Conservation (phyloP, 441 rosid genomes). For the Corymbia citriodora region DNA sequence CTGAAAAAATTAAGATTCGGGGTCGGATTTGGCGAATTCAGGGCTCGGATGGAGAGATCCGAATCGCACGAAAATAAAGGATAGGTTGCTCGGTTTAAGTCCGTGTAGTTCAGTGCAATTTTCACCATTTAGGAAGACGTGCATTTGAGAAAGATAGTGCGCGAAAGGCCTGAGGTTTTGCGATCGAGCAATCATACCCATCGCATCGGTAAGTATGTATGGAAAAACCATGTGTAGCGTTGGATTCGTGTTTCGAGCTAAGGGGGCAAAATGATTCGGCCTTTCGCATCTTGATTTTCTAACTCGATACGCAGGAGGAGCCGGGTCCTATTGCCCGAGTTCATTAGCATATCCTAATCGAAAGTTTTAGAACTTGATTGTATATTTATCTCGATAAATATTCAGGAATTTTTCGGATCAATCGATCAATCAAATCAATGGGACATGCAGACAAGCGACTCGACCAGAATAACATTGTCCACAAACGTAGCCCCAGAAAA, state of each 20-base stretch:
- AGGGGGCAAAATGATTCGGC: not conserved
- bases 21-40: not conserved
- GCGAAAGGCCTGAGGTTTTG: not conserved
- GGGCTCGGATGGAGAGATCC: not conserved
- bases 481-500: not conserved
- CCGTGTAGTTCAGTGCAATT: not conserved
- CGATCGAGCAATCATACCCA: not conserved
- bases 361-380: accelerated
- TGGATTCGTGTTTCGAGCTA: not conserved
- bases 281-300: not conserved
- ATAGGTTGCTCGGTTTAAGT: not conserved
- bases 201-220: not conserved
- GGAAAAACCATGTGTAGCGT: not conserved
- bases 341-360: not conserved
- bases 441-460: not conserved
- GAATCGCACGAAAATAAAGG: not conserved
- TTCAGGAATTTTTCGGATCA: accelerated
- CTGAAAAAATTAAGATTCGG: not conserved
- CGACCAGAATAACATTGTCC: not conserved
- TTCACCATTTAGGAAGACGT: not conserved
- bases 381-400: not conserved
- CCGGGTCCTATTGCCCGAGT: not conserved
- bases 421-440: accelerated
- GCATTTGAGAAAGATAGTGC: not conserved
- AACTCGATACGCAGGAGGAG: not conserved